Evolutionary conservation across 352 stramenopile genomes (phyloP).

Genomic region (Pythium oligandrum): DNA sequence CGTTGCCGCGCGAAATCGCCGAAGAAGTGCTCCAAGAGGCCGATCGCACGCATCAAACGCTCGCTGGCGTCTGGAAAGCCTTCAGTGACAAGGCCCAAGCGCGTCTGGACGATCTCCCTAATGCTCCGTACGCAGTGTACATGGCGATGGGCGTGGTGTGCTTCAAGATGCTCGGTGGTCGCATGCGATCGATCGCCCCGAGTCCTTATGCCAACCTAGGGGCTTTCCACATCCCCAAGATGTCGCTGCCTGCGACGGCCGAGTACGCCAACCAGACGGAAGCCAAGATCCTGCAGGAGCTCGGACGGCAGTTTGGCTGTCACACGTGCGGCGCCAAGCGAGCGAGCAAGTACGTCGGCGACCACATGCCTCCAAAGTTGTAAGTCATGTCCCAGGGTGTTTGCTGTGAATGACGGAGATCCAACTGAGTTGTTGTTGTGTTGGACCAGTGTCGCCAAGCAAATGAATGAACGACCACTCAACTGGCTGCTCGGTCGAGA

Average conservation of each 20-base stretch:
- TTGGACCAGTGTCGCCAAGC: conserved; percentile 49
- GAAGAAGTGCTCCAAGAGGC: conserved; percentile 2
- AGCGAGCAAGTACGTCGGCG: conserved; percentile 66
- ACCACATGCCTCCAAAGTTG: conserved; percentile 85
- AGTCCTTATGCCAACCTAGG: conserved; percentile 72
- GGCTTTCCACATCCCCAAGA: conserved; percentile 74
- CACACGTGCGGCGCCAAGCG: conserved; percentile 76
- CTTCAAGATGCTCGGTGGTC: conserved; percentile 72
- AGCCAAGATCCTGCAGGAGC: conserved; percentile 70
- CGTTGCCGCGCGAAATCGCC: conserved; percentile 17
- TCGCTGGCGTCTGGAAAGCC: background rate
- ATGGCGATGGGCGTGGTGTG: conserved; percentile 69
- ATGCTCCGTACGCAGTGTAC: conserved; percentile 51
- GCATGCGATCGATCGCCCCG: conserved; percentile 63
- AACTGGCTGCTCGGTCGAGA: conserved; percentile 13
- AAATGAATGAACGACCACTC: conserved; percentile 27
- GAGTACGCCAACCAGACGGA: conserved; percentile 67
- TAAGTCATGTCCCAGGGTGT: conserved; percentile 20
- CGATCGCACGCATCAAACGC: background rate
- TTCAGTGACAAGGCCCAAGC: conserved; percentile 4
- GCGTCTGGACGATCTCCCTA: conserved; percentile 11
- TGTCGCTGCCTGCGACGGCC: conserved; percentile 63
- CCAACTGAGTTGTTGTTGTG: conserved; percentile 3
- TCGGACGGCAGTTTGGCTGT: conserved; percentile 74
- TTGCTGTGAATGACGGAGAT: conserved; percentile 4